Percentiles rank a stretch among this genome's conserved stretches.
These are phyloP conservation scores for Effrenium voratum DNA, from an alignment of 73 alveolate species.

Conservation along the genomic window DNA sequence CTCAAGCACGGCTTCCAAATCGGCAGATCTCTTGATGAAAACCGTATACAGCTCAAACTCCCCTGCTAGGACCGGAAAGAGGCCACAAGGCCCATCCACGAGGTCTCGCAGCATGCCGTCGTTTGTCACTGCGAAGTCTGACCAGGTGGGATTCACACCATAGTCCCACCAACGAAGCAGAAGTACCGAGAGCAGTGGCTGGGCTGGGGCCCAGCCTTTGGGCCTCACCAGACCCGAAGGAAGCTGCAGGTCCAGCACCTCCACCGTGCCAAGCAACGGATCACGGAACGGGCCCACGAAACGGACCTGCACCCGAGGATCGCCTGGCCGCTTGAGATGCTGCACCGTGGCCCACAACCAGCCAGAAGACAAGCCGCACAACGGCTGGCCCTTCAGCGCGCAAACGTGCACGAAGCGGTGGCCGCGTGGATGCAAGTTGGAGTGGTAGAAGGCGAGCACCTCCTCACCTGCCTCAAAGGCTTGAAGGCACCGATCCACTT, in stretches of 20 bases:
- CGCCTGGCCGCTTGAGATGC: neutral
- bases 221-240: slow-evolving; percentile 16
- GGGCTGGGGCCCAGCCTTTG: neutral
- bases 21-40: slow-evolving; percentile 16
- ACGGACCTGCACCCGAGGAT: neutral
- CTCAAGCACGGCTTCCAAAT: slow-evolving; percentile 27
- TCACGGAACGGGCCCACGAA: slow-evolving; percentile 63
- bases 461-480: neutral
- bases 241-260: slow-evolving; percentile 1
- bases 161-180: slow-evolving; percentile 86
- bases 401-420: slow-evolving; percentile 50
- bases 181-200: slow-evolving; percentile 55
- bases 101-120: slow-evolving; percentile 87
- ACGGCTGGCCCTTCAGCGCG: neutral
- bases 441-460: slow-evolving; percentile 74
- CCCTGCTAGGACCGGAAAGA: slow-evolving; percentile 39
- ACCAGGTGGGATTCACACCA: slow-evolving; percentile 29
- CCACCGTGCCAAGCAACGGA: slow-evolving; percentile 5
- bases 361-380: slow-evolving; percentile 61
- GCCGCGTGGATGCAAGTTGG: slow-evolving; percentile 46
- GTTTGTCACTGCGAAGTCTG: slow-evolving; percentile 54
- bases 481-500: neutral
- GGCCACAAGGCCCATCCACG: slow-evolving; percentile 57
- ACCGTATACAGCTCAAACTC: slow-evolving; percentile 45
- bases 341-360: slow-evolving; percentile 42